A percentile compares a stretch with the other conserved stretches of the same genome.
phyloP scores from a whole-genome alignment of 2,329 filamentous ascomycete genomes.

The Fonsecaea multimorphosa region DNA sequence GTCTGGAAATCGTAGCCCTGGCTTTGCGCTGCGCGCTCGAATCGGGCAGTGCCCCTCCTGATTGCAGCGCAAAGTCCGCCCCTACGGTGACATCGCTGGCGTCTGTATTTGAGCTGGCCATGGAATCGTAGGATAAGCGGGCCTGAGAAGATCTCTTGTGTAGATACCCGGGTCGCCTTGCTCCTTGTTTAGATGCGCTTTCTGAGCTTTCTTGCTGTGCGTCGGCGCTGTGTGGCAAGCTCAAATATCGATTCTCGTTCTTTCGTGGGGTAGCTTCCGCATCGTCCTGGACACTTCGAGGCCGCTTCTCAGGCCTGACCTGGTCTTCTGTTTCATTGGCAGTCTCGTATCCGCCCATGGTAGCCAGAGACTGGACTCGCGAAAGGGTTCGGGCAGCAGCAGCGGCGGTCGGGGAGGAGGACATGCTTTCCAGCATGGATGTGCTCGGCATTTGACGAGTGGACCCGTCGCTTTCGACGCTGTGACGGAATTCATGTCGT shows the following conservation, averaged over 20 bases:
- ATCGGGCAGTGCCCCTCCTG: conserved; percentile 72
- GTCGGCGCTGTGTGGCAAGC: conserved; percentile 22
- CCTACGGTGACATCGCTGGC: conserved; percentile 75
- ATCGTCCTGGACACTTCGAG: conserved; percentile 31
- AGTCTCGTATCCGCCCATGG: conserved; percentile 42
- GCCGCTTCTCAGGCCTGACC: conserved; percentile 1
- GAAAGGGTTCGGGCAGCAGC: conserved; percentile 50
- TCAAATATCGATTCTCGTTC: conserved; percentile 25
- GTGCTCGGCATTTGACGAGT: conserved; percentile 43
- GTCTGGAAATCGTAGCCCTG: conserved; percentile 66
- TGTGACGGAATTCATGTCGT: conserved; percentile 33
- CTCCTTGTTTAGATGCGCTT: conserved; percentile 2
- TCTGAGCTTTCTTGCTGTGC: conserved; percentile 26
- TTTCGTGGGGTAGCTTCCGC: conserved; percentile 31
- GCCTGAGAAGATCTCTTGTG: conserved; percentile 62
- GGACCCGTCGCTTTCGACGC: conserved; percentile 34
- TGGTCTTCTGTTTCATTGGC: conserved; percentile 34
- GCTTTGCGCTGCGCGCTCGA: conserved; percentile 47
- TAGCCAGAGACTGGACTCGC: conserved; percentile 47
- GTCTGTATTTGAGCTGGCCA: conserved; percentile 63
- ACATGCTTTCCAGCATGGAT: conserved; percentile 50
- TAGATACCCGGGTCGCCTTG: conserved; percentile 62
- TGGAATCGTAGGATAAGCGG: conserved; percentile 64
- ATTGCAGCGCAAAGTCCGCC: conserved; percentile 81
- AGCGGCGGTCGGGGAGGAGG: conserved; percentile 54